Conservation (phyloP, 176 grass and related monocot species). For the Aegilops longissima region DNA sequence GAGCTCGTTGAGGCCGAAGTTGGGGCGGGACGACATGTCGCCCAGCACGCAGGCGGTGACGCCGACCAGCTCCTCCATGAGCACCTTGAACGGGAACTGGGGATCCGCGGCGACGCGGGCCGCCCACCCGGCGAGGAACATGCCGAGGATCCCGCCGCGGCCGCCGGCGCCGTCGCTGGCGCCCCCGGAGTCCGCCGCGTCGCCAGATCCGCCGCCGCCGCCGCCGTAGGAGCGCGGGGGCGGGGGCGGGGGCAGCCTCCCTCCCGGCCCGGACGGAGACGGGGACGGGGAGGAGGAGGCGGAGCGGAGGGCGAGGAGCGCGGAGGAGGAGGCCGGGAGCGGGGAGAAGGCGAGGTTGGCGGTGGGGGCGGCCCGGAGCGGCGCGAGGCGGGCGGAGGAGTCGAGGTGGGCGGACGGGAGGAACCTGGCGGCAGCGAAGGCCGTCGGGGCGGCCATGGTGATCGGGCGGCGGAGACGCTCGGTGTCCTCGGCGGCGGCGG, state of each 20-base stretch:
- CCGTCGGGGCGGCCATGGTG: constrained; percentile 67
- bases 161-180: neutral
- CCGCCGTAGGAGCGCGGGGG: constrained; percentile 52
- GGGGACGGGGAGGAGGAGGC: constrained; percentile 31
- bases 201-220: constrained; percentile 56
- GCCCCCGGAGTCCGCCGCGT: constrained; percentile 34
- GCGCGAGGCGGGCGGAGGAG: constrained; percentile 30
- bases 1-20: constrained; percentile 89
- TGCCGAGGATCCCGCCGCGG: constrained; percentile 50
- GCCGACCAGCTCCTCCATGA: constrained; percentile 91
- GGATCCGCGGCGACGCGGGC: constrained; percentile 76
- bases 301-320: constrained; percentile 41
- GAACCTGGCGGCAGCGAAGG: constrained; percentile 41
- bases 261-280: constrained; percentile 43
- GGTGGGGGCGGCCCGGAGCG: constrained; percentile 23
- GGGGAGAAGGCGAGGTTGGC: constrained; percentile 43
- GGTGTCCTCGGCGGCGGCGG: constrained; percentile 22
- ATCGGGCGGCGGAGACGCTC: neutral
- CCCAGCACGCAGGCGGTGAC: constrained; percentile 74
- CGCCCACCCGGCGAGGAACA: constrained; percentile 74
- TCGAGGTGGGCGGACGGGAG: constrained; percentile 36
- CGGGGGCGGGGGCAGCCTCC: constrained; percentile 44
- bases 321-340: constrained; percentile 21
- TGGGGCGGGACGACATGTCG: constrained; percentile 83
- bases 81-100: constrained; percentile 88